Conservation (phyloP, 2,329 filamentous ascomycete species). For the Acrocalymma vagum region DNA sequence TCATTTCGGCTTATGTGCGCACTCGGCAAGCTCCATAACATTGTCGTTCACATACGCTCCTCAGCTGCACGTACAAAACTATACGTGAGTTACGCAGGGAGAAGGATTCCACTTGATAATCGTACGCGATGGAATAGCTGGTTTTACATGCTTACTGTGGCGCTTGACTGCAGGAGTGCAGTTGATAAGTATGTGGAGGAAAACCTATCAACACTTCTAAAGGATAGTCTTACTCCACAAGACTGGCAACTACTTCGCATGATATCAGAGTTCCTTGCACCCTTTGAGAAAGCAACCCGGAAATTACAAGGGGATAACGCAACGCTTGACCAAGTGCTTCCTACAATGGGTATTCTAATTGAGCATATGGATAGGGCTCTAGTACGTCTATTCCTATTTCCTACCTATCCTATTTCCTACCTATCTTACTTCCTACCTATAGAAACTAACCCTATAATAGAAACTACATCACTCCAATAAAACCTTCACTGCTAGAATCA, state of each 20-base stretch:
- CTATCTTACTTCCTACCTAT: no score
- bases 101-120: constrained; percentile 15
- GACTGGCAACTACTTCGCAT: constrained; percentile 14
- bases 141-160: constrained; percentile 3
- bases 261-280: constrained; percentile 8
- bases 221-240: constrained; percentile 6
- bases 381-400: no score
- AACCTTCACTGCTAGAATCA: constrained; percentile 1
- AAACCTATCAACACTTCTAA: not conserved
- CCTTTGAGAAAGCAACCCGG: constrained; percentile 12
- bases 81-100: constrained; percentile 6
- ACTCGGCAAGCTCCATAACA: constrained; percentile 13
- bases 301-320: constrained; percentile 5
- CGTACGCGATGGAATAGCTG: constrained; percentile 19
- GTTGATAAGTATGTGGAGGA: constrained; percentile 4
- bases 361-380: no score
- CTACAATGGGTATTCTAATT: constrained; percentile 11
- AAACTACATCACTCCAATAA: constrained; percentile 2
- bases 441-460: constrained; percentile 4
- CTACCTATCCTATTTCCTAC: no score
- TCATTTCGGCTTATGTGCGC: constrained; percentile 8
- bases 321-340: constrained; percentile 7
- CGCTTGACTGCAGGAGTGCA: constrained; percentile 37
- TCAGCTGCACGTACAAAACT: constrained; percentile 3
- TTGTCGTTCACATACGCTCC: constrained; percentile 10